A percentile compares a stretch with the other conserved stretches of the same genome.
These are phyloP conservation scores for Coemansia sp. DNA, from an alignment of 192 early-diverging fungal genomes.

Conservation along the genomic window DNA sequence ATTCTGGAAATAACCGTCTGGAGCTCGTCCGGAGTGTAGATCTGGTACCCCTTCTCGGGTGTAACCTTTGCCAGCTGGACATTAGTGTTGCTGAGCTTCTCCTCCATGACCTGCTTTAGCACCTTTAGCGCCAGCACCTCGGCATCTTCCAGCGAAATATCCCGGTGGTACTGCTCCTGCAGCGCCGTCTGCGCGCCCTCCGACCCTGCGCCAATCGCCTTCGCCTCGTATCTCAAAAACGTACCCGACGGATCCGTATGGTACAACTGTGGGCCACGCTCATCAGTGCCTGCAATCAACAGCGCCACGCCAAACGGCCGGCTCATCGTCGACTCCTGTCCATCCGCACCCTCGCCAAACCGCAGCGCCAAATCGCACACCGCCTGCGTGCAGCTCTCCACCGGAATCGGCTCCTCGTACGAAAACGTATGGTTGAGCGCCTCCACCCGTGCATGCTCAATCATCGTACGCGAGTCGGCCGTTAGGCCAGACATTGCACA, in stretches of 20 bases:
- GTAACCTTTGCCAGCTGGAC: conserved; percentile 94
- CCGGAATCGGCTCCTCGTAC: conserved; percentile 93
- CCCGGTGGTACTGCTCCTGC: conserved; percentile 93
- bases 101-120: conserved; percentile 99
- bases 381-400: conserved; percentile 95
- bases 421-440: conserved; percentile 97
- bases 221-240: conserved; percentile 91
- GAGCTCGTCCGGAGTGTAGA: conserved; percentile 80
- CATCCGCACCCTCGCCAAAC: conserved; percentile 96
- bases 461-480: conserved; percentile 96
- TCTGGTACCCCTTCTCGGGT: conserved; percentile 67
- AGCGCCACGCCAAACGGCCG: conserved; percentile 99
- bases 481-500: conserved; percentile 97
- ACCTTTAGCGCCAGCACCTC: conserved; percentile 90
- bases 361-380: conserved; percentile 97
- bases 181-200: conserved; percentile 98
- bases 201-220: conserved; percentile 98
- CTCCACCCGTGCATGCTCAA: conserved; percentile 95
- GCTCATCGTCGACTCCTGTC: conserved; percentile 97
- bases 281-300: conserved; percentile 95
- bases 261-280: conserved; percentile 96
- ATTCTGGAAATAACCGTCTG: conserved; percentile 73
- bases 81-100: conserved; percentile 94
- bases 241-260: conserved; percentile 99
- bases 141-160: conserved; percentile 81